Evolutionary conservation across 306 rosid species (phyloP), one percentile per base, ranked within the genome.

Genomic region (Fagus crenata): DNA sequence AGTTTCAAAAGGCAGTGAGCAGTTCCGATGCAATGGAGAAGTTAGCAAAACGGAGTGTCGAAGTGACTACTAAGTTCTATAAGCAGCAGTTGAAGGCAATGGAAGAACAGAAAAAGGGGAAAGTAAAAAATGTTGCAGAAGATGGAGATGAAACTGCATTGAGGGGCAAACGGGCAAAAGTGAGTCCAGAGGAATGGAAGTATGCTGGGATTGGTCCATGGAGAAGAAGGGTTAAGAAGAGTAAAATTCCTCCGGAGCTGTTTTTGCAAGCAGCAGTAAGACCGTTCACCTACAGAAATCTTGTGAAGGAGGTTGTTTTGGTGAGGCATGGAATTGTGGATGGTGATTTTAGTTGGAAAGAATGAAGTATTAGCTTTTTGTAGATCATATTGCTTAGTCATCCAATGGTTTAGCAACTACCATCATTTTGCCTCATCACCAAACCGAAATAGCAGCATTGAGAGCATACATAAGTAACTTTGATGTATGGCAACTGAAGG

Each of bases 291-390:
- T 94, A 89, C 77, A 84, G 87, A 70, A 94, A 92, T 81, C 93
- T 94, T 69, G 92, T 94, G 28, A 94, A 94, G 87, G 98, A 94
- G 88, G 87, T 90, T 84, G 97, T 92, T 68, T 85, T 94, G 85
- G 90, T 90, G 4, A 89, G 98, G 80, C 98, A 90, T 81, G 97
- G 91, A 69, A 86, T 92, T 86, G 82, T 94, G 89, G 98, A 94
- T 41, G 96, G 96, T 76, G 98, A 90, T 17, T 88, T 94, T 79
- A 87, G 85, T 67, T 69, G 55, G n/a, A 64, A 75, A 49, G 80
- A 4, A 56, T 84, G 73, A 85, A 51, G 54, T n/a, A 74, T 22
- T 40, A 53, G n/a, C 49, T 73, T 67, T 78, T 74, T 15, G n/a
- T 28, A 40, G 28, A 22, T 22, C 28, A 22, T 22, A 22, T 22